phyloP scores from a whole-genome alignment of 2,329 filamentous ascomycete genomes.

The Byssothecium circinans region DNA sequence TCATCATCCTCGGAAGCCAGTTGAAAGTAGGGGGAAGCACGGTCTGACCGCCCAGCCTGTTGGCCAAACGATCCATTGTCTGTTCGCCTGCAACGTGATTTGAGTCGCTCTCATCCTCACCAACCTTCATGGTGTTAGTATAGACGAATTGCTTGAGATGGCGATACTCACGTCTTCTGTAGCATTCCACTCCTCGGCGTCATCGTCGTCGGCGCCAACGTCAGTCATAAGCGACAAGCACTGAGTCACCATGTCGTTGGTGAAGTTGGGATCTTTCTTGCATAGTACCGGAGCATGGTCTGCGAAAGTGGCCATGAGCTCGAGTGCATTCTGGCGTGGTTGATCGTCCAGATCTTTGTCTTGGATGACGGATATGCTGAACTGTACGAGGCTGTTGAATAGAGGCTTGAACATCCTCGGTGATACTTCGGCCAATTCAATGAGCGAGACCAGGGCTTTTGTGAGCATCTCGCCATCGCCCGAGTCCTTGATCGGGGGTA shows the following conservation, averaged over 20 bases:
- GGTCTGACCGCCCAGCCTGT: slow-evolving; percentile 93
- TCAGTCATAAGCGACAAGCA: slow-evolving; percentile 98
- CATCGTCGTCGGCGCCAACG: slow-evolving; percentile 89
- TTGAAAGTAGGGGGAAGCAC: slow-evolving; percentile 91
- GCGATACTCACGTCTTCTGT: slow-evolving; percentile 75
- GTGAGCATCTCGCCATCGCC: slow-evolving; percentile 89
- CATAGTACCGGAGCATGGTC: slow-evolving; percentile 94
- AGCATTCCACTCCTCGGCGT: slow-evolving; percentile 89
- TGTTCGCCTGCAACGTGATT: slow-evolving; percentile 98
- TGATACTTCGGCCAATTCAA: slow-evolving; percentile 90
- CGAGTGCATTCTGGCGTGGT: slow-evolving; percentile 89
- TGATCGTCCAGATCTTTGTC: slow-evolving; percentile 93
- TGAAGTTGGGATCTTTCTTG: slow-evolving; percentile 89
- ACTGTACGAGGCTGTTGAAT: slow-evolving; percentile 91
- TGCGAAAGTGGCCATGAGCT: slow-evolving; percentile 97
- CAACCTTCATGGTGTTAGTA: slow-evolving; percentile 59
- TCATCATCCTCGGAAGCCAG: slow-evolving; percentile 98
- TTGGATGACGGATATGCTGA: slow-evolving; percentile 89
- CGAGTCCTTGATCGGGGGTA: slow-evolving; percentile 90
- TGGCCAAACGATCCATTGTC: slow-evolving; percentile 95
- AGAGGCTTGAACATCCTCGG: slow-evolving; percentile 96
- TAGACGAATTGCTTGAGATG: background rate
- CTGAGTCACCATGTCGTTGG: slow-evolving; percentile 96
- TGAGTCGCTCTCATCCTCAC: slow-evolving; percentile 91
- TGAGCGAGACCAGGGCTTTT: slow-evolving; percentile 84